Evolutionary conservation across 2,329 filamentous ascomycete genomes (phyloP), one percentile per base, ranked within the genome.

Genomic region (Microcyclospora tardicrescens): DNA sequence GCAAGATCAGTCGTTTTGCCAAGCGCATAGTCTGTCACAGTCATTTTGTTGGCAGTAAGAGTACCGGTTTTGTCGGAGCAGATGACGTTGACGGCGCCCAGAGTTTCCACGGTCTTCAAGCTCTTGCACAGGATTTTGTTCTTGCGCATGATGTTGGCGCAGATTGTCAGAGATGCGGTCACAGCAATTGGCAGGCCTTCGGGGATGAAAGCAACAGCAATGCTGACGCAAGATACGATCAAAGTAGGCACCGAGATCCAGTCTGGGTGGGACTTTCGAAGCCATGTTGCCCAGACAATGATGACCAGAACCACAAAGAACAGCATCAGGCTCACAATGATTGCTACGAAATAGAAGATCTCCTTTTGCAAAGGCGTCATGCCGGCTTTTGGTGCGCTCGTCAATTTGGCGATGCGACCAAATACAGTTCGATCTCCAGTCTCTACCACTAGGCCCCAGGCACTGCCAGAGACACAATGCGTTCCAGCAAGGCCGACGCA

Each of bases 81-180:
- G 31, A 86, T 77, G 6, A 83, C 73, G 0, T 77, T 81, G 1
- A 84, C 80, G 0, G 77, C 70, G 1, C 81, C 81, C 0, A 85
- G 68, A 0, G 81, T 85, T 59, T 85, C 81, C 0, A 84, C 80
- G 0, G 81, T 85, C 61, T 83, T 83, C 34, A 87, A 66, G 0
- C 78, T 83, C 61, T 86, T 86, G 73, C 81, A 85, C 8, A 86
- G 69, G 33, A 86, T 77, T 53, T 81, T 80, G 57, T 85, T 79
- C 61, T 79, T 77, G 45, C 70, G 70, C 82, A 87, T 85, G 49
- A 82, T 70, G 46, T 80, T 82, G 14, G 82, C 81, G 1, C 75
- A 79, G 42, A 87, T 86, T 0, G 81, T 85, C 46, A 87, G 65
- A 13, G 76, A 80, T 1, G 58, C 56, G 0, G 79, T 80, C 28